These are phyloP conservation scores for Hemisphaericaspora subhashii DNA, from an alignment of 1,139 yeast species.

Conservation along the genomic window DNA sequence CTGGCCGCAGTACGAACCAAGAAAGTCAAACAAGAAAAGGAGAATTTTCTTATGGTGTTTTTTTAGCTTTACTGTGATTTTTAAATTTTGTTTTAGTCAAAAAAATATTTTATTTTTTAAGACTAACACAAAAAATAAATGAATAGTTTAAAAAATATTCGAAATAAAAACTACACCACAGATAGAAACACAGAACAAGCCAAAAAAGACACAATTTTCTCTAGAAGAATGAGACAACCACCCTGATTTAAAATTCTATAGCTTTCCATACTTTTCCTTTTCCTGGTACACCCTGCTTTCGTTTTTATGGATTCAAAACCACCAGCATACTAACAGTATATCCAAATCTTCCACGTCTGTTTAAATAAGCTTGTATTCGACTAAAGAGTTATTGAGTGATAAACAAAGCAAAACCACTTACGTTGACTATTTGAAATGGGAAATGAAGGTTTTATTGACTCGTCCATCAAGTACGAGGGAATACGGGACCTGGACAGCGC, in stretches of 20 bases:
- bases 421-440: background rate
- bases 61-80: background rate
- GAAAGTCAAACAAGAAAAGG: background rate
- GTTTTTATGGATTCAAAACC: background rate
- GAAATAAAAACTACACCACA: constrained; percentile 1
- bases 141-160: background rate
- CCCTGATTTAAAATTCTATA: background rate
- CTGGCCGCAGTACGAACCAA: background rate
- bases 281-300: background rate
- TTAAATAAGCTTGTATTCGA: no score
- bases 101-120: background rate
- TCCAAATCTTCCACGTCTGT: background rate
- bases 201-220: background rate
- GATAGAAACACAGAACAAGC: constrained; percentile 2
- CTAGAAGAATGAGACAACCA: background rate
- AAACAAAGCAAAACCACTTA: background rate
- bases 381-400: no score
- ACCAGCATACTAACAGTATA: background rate
- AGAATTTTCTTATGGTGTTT: background rate
- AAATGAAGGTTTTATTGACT: background rate
- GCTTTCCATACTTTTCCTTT: background rate
- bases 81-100: background rate
- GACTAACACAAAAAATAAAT: background rate
- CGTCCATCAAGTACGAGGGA: no score
- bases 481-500: background rate